A percentile compares a stretch with the other conserved stretches of the same genome.
phyloP scores from a whole-genome alignment of 2,329 filamentous ascomycete genomes.

The Endocalyx cinctus region DNA sequence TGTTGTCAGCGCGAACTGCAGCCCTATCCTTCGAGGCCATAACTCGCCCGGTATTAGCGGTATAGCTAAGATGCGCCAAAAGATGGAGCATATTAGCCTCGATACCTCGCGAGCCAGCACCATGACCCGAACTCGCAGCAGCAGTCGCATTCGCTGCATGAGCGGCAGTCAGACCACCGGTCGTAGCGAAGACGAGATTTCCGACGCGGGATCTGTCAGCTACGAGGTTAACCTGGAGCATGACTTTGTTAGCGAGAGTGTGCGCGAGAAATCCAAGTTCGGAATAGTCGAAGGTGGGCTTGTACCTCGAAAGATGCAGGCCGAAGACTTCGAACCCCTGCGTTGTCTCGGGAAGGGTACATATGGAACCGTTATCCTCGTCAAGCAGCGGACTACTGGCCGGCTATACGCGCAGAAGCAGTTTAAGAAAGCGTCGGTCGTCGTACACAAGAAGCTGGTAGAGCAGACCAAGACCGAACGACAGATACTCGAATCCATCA shows the following conservation, averaged over 20 bases:
- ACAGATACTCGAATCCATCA: conserved; percentile 90
- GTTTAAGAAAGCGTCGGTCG: conserved; percentile 93
- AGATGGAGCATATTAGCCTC: conserved; percentile 74
- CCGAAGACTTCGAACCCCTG: conserved; percentile 83
- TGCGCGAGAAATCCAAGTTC: conserved; percentile 34
- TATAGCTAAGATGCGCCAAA: conserved; percentile 76
- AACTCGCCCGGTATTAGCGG: conserved; percentile 59
- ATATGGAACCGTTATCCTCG: conserved; percentile 89
- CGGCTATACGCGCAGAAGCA: conserved; percentile 96
- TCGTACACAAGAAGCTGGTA: conserved; percentile 90
- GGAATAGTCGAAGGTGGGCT: conserved; percentile 49
- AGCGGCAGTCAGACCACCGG: conserved; percentile 46
- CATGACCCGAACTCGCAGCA: conserved; percentile 47
- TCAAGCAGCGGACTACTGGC: conserved; percentile 83
- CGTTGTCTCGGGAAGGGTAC: conserved; percentile 94
- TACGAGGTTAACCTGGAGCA: conserved; percentile 82
- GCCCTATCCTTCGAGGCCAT: conserved; percentile 50
- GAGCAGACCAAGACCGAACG: conserved; percentile 98
- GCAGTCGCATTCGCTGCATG: conserved; percentile 51
- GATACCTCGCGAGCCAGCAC: conserved; percentile 51
- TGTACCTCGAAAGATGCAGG: conserved; percentile 74
- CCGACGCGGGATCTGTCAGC: conserved; percentile 64
- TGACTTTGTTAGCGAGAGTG: conserved; percentile 73
- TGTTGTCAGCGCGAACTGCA: conserved; percentile 60
- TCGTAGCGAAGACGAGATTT: conserved; percentile 61